These are phyloP conservation scores for Neofusicoccum cordaticola DNA, from an alignment of 2,329 filamentous ascomycete genomes.

Conservation along the genomic window DNA sequence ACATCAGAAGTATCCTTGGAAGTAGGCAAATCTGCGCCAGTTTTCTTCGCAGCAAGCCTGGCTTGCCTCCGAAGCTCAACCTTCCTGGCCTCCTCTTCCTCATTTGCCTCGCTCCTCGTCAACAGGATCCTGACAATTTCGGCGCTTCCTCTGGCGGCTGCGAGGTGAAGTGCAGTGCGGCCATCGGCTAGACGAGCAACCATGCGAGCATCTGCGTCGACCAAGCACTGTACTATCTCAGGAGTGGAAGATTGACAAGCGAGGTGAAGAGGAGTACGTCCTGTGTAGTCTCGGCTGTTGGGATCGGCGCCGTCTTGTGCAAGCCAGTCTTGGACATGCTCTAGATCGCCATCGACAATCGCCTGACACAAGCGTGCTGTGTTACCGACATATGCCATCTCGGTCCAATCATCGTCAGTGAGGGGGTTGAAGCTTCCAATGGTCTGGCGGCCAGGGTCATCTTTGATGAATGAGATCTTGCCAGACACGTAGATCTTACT, in stretches of 20 bases:
- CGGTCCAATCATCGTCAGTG: conserved; percentile 81
- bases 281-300: conserved; percentile 74
- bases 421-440: conserved; percentile 76
- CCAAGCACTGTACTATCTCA: conserved; percentile 67
- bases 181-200: conserved; percentile 75
- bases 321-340: conserved; percentile 68
- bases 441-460: conserved; percentile 75
- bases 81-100: conserved; percentile 63
- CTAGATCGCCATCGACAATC: conserved; percentile 71
- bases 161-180: conserved; percentile 77
- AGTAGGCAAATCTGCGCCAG: neutral
- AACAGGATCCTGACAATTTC: conserved; percentile 72
- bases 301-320: conserved; percentile 66
- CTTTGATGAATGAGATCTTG: conserved; percentile 69
- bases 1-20: neutral
- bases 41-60: conserved; percentile 23
- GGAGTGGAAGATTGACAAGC: conserved; percentile 67
- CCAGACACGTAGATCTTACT: conserved; percentile 74
- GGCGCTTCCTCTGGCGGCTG: conserved; percentile 64
- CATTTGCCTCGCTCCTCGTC: conserved; percentile 70
- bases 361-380: conserved; percentile 75
- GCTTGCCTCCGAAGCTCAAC: conserved; percentile 48
- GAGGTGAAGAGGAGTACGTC: conserved; percentile 74
- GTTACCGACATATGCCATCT: conserved; percentile 85
- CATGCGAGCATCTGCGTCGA: conserved; percentile 70